Conservation (phyloP, 768 basidiomycete species). For the Boletus eberwhitei region DNA sequence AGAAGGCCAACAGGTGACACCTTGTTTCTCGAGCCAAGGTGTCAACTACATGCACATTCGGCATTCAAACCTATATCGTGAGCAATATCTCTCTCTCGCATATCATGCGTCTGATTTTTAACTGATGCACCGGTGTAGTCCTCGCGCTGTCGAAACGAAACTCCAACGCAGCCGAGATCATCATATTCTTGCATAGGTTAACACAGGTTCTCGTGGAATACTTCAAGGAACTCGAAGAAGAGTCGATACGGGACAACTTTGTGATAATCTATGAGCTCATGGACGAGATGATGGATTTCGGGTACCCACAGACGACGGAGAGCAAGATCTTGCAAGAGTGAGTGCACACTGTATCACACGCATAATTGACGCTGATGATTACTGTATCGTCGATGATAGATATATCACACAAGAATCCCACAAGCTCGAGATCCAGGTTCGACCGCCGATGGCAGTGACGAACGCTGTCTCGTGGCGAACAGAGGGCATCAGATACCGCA, state of each 20-base stretch:
- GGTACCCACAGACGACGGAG: slow-evolving; percentile 98
- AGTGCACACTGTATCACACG: slow-evolving; percentile 23
- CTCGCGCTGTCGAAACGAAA: slow-evolving; percentile 95
- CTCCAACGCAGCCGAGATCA: slow-evolving; percentile 92
- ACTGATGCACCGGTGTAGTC: slow-evolving; percentile 45
- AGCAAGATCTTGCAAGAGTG: slow-evolving; percentile 98
- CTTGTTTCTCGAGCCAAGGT: slow-evolving; percentile 93
- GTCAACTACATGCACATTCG: slow-evolving; percentile 99
- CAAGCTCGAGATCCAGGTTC: slow-evolving; percentile 89
- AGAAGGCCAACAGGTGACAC: slow-evolving; percentile 93
- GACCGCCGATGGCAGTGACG: slow-evolving; percentile 95
- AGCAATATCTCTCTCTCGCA: slow-evolving; percentile 29
- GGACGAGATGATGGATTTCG: slow-evolving; percentile 99
- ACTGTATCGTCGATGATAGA: slow-evolving; percentile 34
- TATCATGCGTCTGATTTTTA: not conserved
- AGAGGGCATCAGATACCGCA: slow-evolving; percentile 94
- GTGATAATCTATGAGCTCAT: slow-evolving; percentile 98
- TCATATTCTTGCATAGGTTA: slow-evolving; percentile 93
- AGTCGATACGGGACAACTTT: slow-evolving; percentile 98
- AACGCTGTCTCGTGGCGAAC: slow-evolving; percentile 99
- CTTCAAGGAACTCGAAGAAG: slow-evolving; percentile 99
- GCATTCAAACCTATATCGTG: slow-evolving; percentile 95
- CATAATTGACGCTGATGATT: not conserved
- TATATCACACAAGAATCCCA: slow-evolving; percentile 99
- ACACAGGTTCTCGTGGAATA: slow-evolving; percentile 93